Conservation (phyloP, 139 green algal genomes). For the Choricystis sp. region DNA sequence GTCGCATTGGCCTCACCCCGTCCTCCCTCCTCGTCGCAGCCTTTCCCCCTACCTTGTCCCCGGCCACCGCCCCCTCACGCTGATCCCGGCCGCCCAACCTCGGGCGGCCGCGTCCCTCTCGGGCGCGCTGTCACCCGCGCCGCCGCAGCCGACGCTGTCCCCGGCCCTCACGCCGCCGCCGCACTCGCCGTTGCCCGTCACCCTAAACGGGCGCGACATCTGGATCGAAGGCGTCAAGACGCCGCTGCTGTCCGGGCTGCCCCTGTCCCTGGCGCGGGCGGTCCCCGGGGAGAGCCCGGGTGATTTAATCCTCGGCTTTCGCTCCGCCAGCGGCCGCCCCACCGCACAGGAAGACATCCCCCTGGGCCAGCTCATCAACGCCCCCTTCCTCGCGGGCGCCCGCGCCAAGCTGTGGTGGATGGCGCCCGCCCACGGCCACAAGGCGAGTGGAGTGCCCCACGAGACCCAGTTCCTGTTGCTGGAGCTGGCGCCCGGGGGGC, state of each 20-base stretch:
- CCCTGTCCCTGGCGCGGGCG: too few species aligned
- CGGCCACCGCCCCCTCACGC: too few species aligned
- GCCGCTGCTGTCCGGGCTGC: not conserved
- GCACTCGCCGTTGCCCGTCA: not conserved
- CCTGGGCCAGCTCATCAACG: conserved; percentile 23
- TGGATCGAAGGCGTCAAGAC: not conserved
- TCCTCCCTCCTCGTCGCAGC: too few species aligned
- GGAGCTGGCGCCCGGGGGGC: conserved; percentile 37
- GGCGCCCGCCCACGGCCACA: conserved; percentile 75
- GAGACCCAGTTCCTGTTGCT: conserved; percentile 80
- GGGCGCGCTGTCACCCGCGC: too few species aligned
- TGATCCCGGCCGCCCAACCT: too few species aligned
- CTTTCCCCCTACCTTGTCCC: too few species aligned
- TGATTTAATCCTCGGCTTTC: conserved; percentile 27
- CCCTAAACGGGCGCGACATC: not conserved
- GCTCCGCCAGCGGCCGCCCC: conserved; percentile 5
- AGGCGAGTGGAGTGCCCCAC: conserved; percentile 41
- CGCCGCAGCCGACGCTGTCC: too few species aligned
- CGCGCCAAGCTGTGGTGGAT: conserved; percentile 86
- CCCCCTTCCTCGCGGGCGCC: conserved; percentile 44
- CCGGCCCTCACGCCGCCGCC: not conserved
- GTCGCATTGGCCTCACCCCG: too few species aligned
- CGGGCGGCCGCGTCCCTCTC: too few species aligned
- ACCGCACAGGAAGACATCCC: conserved; percentile 16
- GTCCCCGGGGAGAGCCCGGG: not conserved